Evolutionary conservation across 352 stramenopile species (phyloP), one percentile per base, ranked within the genome.

Genomic region (Globisporangium megalacanthum): DNA sequence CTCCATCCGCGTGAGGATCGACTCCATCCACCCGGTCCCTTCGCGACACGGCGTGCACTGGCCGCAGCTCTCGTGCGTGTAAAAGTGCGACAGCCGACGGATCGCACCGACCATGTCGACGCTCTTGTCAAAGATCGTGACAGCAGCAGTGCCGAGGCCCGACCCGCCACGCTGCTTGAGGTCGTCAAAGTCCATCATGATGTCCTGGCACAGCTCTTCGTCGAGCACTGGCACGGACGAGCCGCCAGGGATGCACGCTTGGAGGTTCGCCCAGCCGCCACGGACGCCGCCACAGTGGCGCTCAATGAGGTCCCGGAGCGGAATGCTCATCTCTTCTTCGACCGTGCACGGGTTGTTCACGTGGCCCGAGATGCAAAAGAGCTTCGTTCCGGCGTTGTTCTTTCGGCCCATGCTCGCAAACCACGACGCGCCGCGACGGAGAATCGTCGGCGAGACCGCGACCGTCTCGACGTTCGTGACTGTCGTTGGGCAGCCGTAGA

Each of bases 151-250:
- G 54, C 97, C 97, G 22, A 99, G 79, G 70, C 95, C 97, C 41
- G 92, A 98, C 57, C 96, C 95, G 69, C 83, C 81, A 36, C 88
- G 89, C 69, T 92, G 81, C 68, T 98, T 97, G 50, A 99, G 83
- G 70, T 99, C 97, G 80, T 99, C 97, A 75, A 99, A 99, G 74
- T 99, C 97, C 97, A 99, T 99, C 64, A 99, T 88, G 50, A 98
- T 98, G 67, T 99, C 95, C 66, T 99, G 82, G 69, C 83, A 94
- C 54, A 90, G 63, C 60, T 89, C 82, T 70, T 92, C 96, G 71
- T 98, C 96, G 35, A 99, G 71, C 37, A 98, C 95, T 14, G 95
- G 96, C 11, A 99, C 96, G 20, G 95, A 99, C 17, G 95, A 98
- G 42, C 97, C 90, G 60, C 97, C 96, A 6, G 96, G 97, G 70